Conservation (phyloP, 2,329 filamentous ascomycete genomes). For the Berkeleyomyces basicola region DNA sequence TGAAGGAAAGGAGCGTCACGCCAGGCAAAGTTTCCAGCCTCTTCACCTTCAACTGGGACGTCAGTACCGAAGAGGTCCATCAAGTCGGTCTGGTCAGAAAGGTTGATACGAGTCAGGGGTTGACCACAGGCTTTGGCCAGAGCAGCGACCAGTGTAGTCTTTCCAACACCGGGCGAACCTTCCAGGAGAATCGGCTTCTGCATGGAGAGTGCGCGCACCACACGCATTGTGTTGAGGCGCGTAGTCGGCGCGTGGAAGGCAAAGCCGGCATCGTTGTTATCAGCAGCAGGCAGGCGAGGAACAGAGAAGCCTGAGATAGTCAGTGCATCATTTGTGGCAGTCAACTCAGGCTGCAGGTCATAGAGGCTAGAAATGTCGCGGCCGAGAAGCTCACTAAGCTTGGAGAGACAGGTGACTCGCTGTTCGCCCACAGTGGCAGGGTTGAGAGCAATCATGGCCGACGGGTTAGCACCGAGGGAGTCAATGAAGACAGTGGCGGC, state of each 20-base stretch:
- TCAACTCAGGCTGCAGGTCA: slow-evolving; percentile 42
- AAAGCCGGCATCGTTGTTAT: slow-evolving; percentile 30
- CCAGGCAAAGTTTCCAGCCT: slow-evolving; percentile 85
- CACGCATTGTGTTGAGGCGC: slow-evolving; percentile 73
- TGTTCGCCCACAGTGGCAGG: slow-evolving; percentile 53
- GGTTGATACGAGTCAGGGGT: slow-evolving; percentile 80
- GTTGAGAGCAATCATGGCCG: slow-evolving; percentile 63
- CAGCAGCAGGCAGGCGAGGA: slow-evolving; percentile 30
- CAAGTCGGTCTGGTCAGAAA: slow-evolving; percentile 93
- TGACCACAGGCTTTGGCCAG: slow-evolving; percentile 65
- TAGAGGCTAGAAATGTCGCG: slow-evolving; percentile 50
- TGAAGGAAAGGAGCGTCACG: slow-evolving; percentile 86
- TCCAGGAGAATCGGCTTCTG: slow-evolving; percentile 86
- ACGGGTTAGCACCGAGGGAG: slow-evolving; percentile 85
- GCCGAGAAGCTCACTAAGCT: slow-evolving; percentile 51
- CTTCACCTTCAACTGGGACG: slow-evolving; percentile 83
- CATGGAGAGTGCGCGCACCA: slow-evolving; percentile 75
- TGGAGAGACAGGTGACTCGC: slow-evolving; percentile 53
- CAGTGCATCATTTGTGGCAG: slow-evolving; percentile 34
- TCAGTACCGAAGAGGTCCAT: slow-evolving; percentile 97
- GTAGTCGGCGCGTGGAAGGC: slow-evolving; percentile 84
- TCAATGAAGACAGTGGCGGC: slow-evolving; percentile 94
- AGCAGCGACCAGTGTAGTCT: slow-evolving; percentile 82
- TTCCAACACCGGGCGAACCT: slow-evolving; percentile 94
- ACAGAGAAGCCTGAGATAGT: slow-evolving; percentile 63